phyloP scores from a whole-genome alignment of 2,329 filamentous ascomycete species.

The Keithomyces neogunnii region DNA sequence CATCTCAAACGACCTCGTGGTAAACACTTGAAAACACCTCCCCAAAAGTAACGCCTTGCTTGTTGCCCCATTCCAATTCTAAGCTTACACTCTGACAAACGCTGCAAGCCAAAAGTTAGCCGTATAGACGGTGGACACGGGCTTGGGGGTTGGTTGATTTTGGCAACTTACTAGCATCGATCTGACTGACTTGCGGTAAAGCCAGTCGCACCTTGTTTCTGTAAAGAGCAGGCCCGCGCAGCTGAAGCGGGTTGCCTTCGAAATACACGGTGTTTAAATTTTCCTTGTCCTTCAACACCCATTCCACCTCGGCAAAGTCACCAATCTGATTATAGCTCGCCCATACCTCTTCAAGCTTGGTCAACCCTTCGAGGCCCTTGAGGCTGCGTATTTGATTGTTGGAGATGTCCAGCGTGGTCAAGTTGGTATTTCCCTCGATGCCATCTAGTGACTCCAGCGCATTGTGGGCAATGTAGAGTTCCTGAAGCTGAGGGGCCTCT shows the following conservation, averaged over 20 bases:
- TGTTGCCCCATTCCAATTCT: neutral
- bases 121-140: neutral
- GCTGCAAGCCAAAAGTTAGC: slow-evolving; percentile 5
- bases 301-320: slow-evolving; percentile 77
- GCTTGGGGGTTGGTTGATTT: neutral
- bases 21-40: neutral
- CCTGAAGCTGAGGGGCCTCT: slow-evolving; percentile 69
- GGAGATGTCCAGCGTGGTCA: slow-evolving; percentile 79
- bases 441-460: slow-evolving; percentile 70
- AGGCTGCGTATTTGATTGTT: slow-evolving; percentile 77
- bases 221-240: slow-evolving; percentile 72
- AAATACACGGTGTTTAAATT: slow-evolving; percentile 87
- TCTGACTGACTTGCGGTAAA: slow-evolving; percentile 81
- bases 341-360: slow-evolving; percentile 82
- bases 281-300: slow-evolving; percentile 68
- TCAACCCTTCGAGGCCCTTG: slow-evolving; percentile 59
- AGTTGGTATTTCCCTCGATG: slow-evolving; percentile 55
- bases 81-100: slow-evolving; percentile 9
- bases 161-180: slow-evolving; percentile 82
- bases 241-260: slow-evolving; percentile 86
- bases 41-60: neutral
- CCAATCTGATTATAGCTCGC: slow-evolving; percentile 78
- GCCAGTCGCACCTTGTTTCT: slow-evolving; percentile 87
- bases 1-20: too few species aligned
- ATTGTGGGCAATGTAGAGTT: slow-evolving; percentile 95